Percentiles rank a stretch among this genome's conserved stretches.
phyloP scores from a whole-genome alignment of 192 early-diverging fungal species.

The Dissophora globulifera region DNA sequence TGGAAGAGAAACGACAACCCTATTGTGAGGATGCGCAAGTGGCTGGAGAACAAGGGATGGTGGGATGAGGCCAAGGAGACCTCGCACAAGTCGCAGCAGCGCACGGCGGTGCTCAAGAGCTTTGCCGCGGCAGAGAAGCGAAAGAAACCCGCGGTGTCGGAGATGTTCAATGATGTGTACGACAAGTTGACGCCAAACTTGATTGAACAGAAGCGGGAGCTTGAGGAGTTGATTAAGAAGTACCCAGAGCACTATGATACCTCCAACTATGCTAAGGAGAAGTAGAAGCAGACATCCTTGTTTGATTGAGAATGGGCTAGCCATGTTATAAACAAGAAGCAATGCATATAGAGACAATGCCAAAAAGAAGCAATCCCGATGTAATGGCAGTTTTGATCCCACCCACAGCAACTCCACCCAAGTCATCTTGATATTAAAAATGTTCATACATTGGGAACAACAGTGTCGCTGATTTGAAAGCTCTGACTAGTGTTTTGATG shows the following conservation, averaged over 20 bases:
- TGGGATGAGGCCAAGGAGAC: constrained; percentile 83
- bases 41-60: constrained; percentile 85
- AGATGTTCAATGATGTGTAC: constrained; percentile 96
- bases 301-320: no score
- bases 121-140: constrained; percentile 88
- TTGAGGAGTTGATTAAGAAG: constrained; percentile 79
- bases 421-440: no score
- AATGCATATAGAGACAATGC: no score
- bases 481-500: no score
- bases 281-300: constrained; percentile 1
- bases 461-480: no score
- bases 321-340: no score
- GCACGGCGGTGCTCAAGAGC: constrained; percentile 78
- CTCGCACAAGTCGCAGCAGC: constrained; percentile 69
- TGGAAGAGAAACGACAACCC: constrained; percentile 92
- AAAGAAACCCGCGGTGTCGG: constrained; percentile 85
- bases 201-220: constrained; percentile 80
- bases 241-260: constrained; percentile 86
- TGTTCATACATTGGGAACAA: no score
- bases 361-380: no score
- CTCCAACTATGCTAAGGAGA: constrained; percentile 49
- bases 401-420: no score
- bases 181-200: constrained; percentile 84
- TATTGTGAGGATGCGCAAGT: constrained; percentile 88
- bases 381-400: no score